Evolutionary conservation across 1,284 basidiomycete genomes (phyloP).

Genomic region (Boletus subluridellus): DNA sequence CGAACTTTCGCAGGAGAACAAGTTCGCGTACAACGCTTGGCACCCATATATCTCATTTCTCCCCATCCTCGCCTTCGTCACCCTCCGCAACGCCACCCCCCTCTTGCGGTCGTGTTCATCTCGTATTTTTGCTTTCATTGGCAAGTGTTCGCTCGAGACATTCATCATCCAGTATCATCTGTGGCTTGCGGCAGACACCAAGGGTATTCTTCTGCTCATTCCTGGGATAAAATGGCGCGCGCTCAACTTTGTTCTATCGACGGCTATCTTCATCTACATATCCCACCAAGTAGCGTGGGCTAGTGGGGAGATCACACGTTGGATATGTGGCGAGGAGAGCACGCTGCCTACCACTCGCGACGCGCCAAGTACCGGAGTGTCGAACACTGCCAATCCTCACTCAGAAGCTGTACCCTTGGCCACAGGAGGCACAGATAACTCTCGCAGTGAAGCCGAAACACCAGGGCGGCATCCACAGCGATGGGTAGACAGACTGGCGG

Average conservation of each 20-base stretch:
- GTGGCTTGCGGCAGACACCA: slow-evolving; percentile 85
- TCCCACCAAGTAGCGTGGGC: slow-evolving; percentile 74
- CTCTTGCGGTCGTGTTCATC: slow-evolving; percentile 69
- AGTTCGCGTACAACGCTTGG: slow-evolving; percentile 82
- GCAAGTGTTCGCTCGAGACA: slow-evolving; percentile 79
- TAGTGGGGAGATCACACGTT: slow-evolving; percentile 67
- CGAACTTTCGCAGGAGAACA: slow-evolving; percentile 70
- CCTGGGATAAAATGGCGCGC: slow-evolving; percentile 71
- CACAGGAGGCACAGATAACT: background rate
- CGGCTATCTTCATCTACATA: slow-evolving; percentile 74
- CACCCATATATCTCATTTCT: slow-evolving; percentile 82
- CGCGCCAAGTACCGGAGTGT: background rate
- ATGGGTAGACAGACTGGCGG: slow-evolving; percentile 58
- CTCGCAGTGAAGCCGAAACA: slow-evolving; percentile 31
- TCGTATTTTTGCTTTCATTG: slow-evolving; percentile 73
- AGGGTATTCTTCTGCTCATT: slow-evolving; percentile 76
- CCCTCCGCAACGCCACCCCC: slow-evolving; percentile 72
- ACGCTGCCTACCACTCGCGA: slow-evolving; percentile 33
- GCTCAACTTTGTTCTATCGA: slow-evolving; percentile 73
- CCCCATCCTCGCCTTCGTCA: slow-evolving; percentile 72
- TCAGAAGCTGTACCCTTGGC: slow-evolving; percentile 14
- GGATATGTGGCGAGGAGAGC: slow-evolving; percentile 53
- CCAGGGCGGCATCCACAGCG: slow-evolving; percentile 40
- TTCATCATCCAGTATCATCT: slow-evolving; percentile 89
- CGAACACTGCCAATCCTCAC: background rate